phyloP scores from a whole-genome alignment of 768 basidiomycete genomes.

The Sistotremastrum niveocremeum region DNA sequence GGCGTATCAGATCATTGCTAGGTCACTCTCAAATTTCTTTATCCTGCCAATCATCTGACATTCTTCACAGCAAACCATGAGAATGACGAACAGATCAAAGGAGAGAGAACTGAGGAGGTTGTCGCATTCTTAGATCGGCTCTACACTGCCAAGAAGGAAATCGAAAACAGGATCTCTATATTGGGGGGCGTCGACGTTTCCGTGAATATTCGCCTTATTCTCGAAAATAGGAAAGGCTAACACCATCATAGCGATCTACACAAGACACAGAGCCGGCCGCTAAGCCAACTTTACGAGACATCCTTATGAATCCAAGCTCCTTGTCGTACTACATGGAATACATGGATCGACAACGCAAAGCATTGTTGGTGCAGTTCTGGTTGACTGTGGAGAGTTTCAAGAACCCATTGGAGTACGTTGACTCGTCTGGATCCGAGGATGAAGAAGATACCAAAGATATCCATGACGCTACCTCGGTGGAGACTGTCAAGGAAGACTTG shows the following conservation, averaged over 20 bases:
- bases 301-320: slow-evolving; percentile 79
- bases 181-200: slow-evolving; percentile 61
- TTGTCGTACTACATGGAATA: slow-evolving; percentile 97
- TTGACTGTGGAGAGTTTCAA: slow-evolving; percentile 96
- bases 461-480: slow-evolving; percentile 28
- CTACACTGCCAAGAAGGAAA: slow-evolving; percentile 77
- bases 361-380: slow-evolving; percentile 92
- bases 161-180: slow-evolving; percentile 72
- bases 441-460: slow-evolving; percentile 36
- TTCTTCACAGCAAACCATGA: slow-evolving; percentile 55
- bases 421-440: slow-evolving; percentile 40
- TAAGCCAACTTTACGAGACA: slow-evolving; percentile 53
- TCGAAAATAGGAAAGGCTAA: not conserved
- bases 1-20: slow-evolving; percentile 60
- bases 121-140: slow-evolving; percentile 80
- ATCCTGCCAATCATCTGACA: not conserved
- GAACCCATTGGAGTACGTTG: slow-evolving; percentile 79
- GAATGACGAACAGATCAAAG: slow-evolving; percentile 81
- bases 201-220: slow-evolving; percentile 22
- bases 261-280: slow-evolving; percentile 32
- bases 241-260: slow-evolving; percentile 15
- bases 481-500: slow-evolving; percentile 74
- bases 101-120: slow-evolving; percentile 71
- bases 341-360: slow-evolving; percentile 82
- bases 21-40: slow-evolving; percentile 28